These are phyloP conservation scores for Fusarium marasasianum DNA, from an alignment of 2,329 filamentous ascomycete species.

Conservation along the genomic window DNA sequence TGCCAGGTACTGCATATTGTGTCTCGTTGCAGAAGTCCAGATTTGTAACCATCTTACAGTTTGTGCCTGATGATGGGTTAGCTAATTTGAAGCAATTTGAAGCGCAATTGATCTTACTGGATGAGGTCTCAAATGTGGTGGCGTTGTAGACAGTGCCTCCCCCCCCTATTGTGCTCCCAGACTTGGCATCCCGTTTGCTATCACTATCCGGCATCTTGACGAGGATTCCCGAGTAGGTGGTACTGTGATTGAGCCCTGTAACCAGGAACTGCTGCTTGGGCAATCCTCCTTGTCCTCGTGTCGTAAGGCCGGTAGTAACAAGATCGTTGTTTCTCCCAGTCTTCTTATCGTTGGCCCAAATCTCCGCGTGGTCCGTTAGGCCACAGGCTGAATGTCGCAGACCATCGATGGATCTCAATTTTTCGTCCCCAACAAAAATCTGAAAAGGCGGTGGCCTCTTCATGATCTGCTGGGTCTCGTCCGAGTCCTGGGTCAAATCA, in stretches of 20 bases:
- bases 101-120: slow-evolving; percentile 62
- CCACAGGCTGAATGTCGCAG: slow-evolving; percentile 86
- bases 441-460: slow-evolving; percentile 70
- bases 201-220: slow-evolving; percentile 65
- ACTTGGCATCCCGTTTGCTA: slow-evolving; percentile 50
- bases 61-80: slow-evolving; percentile 64
- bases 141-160: slow-evolving; percentile 79
- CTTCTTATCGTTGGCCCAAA: slow-evolving; percentile 61
- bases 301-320: slow-evolving; percentile 73
- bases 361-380: slow-evolving; percentile 70
- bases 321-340: slow-evolving; percentile 58
- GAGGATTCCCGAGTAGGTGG: slow-evolving; percentile 77
- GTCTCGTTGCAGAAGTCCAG: slow-evolving; percentile 90
- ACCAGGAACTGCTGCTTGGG: slow-evolving; percentile 92
- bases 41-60: slow-evolving; percentile 86
- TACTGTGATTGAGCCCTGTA: slow-evolving; percentile 75
- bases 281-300: slow-evolving; percentile 69
- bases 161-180: slow-evolving; percentile 64
- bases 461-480: slow-evolving; percentile 64
- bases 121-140: slow-evolving; percentile 81
- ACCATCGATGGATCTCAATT: slow-evolving; percentile 70
- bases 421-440: slow-evolving; percentile 77
- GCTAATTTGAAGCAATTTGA: background rate
- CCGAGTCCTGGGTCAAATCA: slow-evolving; percentile 70
- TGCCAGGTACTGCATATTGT: slow-evolving; percentile 90